Conservation (phyloP, 495 filamentous ascomycete genomes). For the Parathielavia appendiculata region DNA sequence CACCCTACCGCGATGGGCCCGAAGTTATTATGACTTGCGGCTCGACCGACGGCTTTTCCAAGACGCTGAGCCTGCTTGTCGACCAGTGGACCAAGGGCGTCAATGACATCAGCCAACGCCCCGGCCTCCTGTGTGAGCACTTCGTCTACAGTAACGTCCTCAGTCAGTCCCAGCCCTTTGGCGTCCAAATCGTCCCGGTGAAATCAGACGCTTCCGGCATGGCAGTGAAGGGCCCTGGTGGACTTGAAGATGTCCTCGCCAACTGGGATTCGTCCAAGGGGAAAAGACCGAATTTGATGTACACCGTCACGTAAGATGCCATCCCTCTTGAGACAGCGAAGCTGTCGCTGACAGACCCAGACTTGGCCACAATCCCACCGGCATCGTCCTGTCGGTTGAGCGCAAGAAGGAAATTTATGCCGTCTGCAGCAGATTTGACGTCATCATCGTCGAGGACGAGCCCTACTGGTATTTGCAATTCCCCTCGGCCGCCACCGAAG, state of each 20-base stretch:
- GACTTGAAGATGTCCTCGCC: slow-evolving; percentile 68
- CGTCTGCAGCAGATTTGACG: slow-evolving; percentile 76
- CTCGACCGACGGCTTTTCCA: slow-evolving; percentile 77
- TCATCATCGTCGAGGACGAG: slow-evolving; percentile 91
- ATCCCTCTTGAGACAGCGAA: background rate
- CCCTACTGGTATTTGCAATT: slow-evolving; percentile 96
- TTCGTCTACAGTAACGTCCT: slow-evolving; percentile 75
- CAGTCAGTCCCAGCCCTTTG: slow-evolving; percentile 59
- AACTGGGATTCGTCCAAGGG: slow-evolving; percentile 75
- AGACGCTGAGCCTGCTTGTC: slow-evolving; percentile 65
- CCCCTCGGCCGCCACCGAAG: slow-evolving; percentile 54
- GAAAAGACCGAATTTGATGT: slow-evolving; percentile 75
- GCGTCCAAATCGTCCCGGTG: slow-evolving; percentile 65
- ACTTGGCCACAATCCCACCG: slow-evolving; percentile 89
- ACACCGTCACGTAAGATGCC: slow-evolving; percentile 74
- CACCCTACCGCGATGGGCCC: slow-evolving; percentile 71
- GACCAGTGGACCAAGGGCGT: slow-evolving; percentile 66
- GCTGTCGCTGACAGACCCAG: slow-evolving; percentile 35
- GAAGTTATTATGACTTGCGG: slow-evolving; percentile 75
- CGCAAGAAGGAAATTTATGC: slow-evolving; percentile 74
- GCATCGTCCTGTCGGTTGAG: slow-evolving; percentile 61
- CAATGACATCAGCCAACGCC: slow-evolving; percentile 59
- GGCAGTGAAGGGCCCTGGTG: slow-evolving; percentile 57
- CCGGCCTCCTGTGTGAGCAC: slow-evolving; percentile 69
- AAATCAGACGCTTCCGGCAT: slow-evolving; percentile 76